Conservation (phyloP, 2,329 filamentous ascomycete species). For the Dothideomycetes sp. region DNA sequence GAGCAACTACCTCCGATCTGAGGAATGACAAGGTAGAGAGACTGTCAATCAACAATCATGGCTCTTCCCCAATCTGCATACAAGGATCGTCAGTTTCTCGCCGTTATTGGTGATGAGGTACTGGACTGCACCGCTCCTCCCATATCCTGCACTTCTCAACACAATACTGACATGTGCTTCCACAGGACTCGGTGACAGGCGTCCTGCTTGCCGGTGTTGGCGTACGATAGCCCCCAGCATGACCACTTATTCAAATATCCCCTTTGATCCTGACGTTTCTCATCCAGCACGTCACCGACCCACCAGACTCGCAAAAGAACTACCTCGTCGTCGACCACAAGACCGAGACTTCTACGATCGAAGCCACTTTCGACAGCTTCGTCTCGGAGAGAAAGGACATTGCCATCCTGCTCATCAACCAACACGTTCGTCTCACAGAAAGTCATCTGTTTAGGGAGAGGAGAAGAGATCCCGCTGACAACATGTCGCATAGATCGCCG, state of each 20-base stretch:
- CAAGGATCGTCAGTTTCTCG: slow-evolving; percentile 86
- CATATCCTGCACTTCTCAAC: slow-evolving; percentile 23
- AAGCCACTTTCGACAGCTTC: slow-evolving; percentile 81
- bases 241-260: too few relatives aligned
- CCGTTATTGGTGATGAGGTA: slow-evolving; percentile 96
- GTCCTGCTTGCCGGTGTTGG: slow-evolving; percentile 91
- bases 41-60: too few relatives aligned
- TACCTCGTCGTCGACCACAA: slow-evolving; percentile 94
- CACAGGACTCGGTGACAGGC: slow-evolving; percentile 87
- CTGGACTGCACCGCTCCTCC: slow-evolving; percentile 8
- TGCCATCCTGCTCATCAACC: slow-evolving; percentile 92
- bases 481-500: slow-evolving; percentile 62
- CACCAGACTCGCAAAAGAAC: slow-evolving; percentile 89
- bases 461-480: not conserved
- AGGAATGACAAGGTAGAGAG: not conserved
- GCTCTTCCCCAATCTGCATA: slow-evolving; percentile 50
- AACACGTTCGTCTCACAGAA: slow-evolving; percentile 74
- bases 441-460: too few relatives aligned
- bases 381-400: slow-evolving; percentile 90
- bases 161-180: not conserved
- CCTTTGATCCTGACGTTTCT: not conserved
- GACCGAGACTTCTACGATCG: slow-evolving; percentile 81
- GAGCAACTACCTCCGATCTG: not conserved
- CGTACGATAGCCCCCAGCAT: slow-evolving; percentile 49
- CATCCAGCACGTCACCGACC: slow-evolving; percentile 73